Evolutionary conservation across 768 basidiomycete genomes (phyloP), one percentile per base, ranked within the genome.

Genomic region (Phanerochaete carnosa): DNA sequence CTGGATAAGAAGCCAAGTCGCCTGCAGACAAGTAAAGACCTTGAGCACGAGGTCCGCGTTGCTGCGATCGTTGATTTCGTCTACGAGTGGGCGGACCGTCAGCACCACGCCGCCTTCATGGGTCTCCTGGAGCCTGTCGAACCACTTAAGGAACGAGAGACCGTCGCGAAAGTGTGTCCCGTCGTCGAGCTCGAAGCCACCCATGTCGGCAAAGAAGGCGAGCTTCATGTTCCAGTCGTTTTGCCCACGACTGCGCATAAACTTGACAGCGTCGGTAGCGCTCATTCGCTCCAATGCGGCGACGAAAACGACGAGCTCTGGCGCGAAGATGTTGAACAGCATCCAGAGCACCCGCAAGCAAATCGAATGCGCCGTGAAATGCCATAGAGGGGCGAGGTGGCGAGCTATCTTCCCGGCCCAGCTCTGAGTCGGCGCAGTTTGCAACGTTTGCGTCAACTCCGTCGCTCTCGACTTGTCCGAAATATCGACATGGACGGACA

Each of bases 181-280:
- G 25, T 55, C 54, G 16, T 25, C 23, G n/a, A 37, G 33, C 35
- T 55, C 25, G 54, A 55, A 55, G 8, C 54, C 54, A 12, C 54
- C 54, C 54, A 55, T 55, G 35, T 55, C 54, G 1, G 54, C 54
- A 37, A 55, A 55, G 35, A 55, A 55, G 1, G 54, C 54, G 37
- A 55, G 54, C 13, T 33, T 26, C 54, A 55, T 55, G 1, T 19
- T 35, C 54, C 54, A 55, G 35, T 55, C 33, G 16, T 39, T 43
- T 25, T 55, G 37, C 35, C 33, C 25, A 15, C 54, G 35, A 1
- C 23, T 43, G 23, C 54, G 54, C 54, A 55, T 55, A 37, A 23
- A 55, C 23, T 11, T 25, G n/a, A 55, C 37, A 22, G 16, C 25
- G 35, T 37, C 39, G n/a, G 16, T 26, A 8, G 54, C 54, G 25